A percentile compares a stretch with the other conserved stretches of the same genome.
Evolutionary conservation across 2,329 filamentous ascomycete genomes (phyloP).

Genomic region (Hypoxylon sp.): DNA sequence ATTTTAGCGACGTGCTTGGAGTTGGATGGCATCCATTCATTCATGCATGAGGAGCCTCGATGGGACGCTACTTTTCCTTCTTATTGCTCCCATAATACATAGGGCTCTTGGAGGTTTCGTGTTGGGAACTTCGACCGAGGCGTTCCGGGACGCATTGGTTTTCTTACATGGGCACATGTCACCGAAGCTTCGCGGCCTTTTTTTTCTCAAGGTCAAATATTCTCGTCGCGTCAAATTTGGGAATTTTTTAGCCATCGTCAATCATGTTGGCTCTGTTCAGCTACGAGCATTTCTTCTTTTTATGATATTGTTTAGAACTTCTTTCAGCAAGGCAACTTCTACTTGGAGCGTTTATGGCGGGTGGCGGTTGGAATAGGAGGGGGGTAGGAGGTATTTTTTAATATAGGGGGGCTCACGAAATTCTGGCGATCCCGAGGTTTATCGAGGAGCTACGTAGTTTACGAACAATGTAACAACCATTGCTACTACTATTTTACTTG

Average conservation of each 20-base stretch:
- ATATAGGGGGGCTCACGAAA: conserved; percentile 4
- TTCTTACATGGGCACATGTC: conserved; percentile 32
- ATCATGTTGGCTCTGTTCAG: background rate
- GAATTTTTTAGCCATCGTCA: conserved; percentile 9
- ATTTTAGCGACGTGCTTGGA: conserved; percentile 25
- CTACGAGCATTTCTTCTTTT: background rate
- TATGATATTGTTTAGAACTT: conserved; percentile 1
- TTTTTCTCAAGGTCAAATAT: conserved; percentile 24
- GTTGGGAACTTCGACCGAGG: conserved; percentile 18
- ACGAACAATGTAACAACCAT: conserved; percentile 15
- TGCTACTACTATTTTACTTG: background rate
- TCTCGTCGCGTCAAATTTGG: conserved; percentile 23
- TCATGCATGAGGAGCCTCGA: conserved; percentile 15
- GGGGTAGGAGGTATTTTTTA: background rate
- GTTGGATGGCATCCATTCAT: conserved; percentile 13
- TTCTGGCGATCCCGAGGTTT: conserved; percentile 4
- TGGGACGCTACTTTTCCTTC: background rate
- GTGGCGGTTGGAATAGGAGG: background rate
- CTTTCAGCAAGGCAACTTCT: conserved; percentile 7
- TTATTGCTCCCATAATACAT: background rate
- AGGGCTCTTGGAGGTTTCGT: conserved; percentile 10
- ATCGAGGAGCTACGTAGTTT: conserved; percentile 16
- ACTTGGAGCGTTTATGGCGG: background rate
- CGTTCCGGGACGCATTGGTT: conserved; percentile 31
- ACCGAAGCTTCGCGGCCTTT: conserved; percentile 30